These are phyloP conservation scores for Melaleuca alternifolia DNA, from an alignment of 345 rosid genomes.

Conservation along the genomic window DNA sequence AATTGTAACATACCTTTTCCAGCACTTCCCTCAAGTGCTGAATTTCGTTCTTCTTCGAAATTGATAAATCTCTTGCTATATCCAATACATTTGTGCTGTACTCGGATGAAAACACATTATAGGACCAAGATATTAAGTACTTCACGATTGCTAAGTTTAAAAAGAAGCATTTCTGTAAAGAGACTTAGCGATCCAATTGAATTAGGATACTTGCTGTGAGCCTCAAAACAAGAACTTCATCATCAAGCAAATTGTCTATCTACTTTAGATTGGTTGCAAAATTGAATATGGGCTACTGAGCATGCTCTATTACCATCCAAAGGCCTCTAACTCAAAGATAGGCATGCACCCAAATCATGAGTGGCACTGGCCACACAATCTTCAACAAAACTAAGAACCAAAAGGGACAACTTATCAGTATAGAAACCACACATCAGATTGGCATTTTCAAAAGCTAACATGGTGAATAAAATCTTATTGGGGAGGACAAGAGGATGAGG, in stretches of 20 bases:
- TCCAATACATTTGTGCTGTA: slow-evolving; percentile 57
- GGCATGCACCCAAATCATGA: neutral
- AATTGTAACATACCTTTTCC: slow-evolving; percentile 37
- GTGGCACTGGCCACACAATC: neutral
- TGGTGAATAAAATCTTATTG: neutral
- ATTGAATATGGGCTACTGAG: neutral
- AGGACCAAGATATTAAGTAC: neutral
- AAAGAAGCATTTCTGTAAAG: neutral
- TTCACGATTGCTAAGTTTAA: neutral
- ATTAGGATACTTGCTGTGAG: neutral
- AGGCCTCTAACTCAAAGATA: neutral
- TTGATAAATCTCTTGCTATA: slow-evolving; percentile 27
- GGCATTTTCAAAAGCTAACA: neutral
- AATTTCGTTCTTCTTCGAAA: slow-evolving; percentile 50
- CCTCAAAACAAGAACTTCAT: neutral
- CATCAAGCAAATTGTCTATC: neutral
- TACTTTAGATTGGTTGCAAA: neutral
- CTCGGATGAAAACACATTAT: neutral
- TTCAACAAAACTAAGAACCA: neutral
- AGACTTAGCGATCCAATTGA: neutral
- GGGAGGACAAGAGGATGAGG: neutral
- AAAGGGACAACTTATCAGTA: neutral
- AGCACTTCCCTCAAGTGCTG: slow-evolving; percentile 32
- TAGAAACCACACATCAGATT: neutral
- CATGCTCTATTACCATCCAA: neutral